Evolutionary conservation across 306 rosid genomes (phyloP), one percentile per base, ranked within the genome.

Genomic region (Senna tora): DNA sequence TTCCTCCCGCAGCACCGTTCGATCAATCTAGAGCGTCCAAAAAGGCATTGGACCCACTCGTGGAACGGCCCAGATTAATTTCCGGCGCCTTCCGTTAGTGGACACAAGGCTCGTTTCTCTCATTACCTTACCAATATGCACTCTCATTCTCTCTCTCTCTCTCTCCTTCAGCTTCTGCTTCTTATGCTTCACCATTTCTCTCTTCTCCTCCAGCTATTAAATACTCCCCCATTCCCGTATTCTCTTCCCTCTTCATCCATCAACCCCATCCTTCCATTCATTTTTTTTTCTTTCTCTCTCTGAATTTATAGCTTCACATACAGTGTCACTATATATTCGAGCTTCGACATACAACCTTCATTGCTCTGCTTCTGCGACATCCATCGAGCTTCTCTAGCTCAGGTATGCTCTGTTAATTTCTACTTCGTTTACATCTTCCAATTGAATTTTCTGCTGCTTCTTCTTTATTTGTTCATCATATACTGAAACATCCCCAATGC

Each of bases 151-250:
- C 76, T 58, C 67, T 72, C n/a, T 6, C 14, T 11, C 45, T 57
- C 58, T 68, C 13, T 11, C 0, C 8, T 15, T 15, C 16, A 6
- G 52, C 52, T 0, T 33, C 47, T 53, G 9, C 34, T 39, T 19
- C 65, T 14, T 58, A 42, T 6, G 19, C 43, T 28, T 57, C 63
- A 58, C 13, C 46, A 1, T 0, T 10, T 62, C 20, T 62, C 70
- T 36, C 77, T 25, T 51, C 77, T 6, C 22, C 69, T 25, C 30
- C 30, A 25, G 30, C 30, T 28, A 74, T 73, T 80, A 74, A 74
- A 65, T 41, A 36, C 78, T n/a, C 53, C 49, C 32, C 13, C 64
- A 11, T 55, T 33, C 8, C 32, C 34, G 10, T 14, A 30, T 63
- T 62, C 63, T 74, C 71, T 28, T 36, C 33, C 51, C 47, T 8